phyloP scores from a whole-genome alignment of 2,329 filamentous ascomycete species.

The Monilinia polystroma region DNA sequence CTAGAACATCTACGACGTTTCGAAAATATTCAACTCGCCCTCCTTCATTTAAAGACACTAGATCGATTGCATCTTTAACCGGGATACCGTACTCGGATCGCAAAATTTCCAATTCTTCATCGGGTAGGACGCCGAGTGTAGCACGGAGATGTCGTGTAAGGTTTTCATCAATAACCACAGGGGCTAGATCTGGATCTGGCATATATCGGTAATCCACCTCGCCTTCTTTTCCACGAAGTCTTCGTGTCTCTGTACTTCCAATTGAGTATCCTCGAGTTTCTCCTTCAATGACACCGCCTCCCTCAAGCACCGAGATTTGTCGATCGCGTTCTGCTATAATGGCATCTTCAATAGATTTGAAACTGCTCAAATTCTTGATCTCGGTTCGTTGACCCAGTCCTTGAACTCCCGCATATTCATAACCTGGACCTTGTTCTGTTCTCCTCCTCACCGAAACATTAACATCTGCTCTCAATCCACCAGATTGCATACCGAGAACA shows the following conservation, averaged over 20 bases:
- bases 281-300: conserved; percentile 71
- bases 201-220: conserved; percentile 98
- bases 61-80: conserved; percentile 76
- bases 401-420: conserved; percentile 56
- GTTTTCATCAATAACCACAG: conserved; percentile 71
- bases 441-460: conserved; percentile 82
- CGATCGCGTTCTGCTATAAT: conserved; percentile 87
- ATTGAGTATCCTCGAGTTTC: conserved; percentile 94
- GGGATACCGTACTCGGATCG: conserved; percentile 65
- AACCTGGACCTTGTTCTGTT: conserved; percentile 32
- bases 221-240: conserved; percentile 87
- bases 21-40: conserved; percentile 80
- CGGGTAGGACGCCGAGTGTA: conserved; percentile 70
- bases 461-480: conserved; percentile 87
- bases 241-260: conserved; percentile 75
- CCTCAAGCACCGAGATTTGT: conserved; percentile 77
- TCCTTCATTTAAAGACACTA: conserved; percentile 76
- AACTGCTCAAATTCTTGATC: conserved; percentile 95
- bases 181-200: conserved; percentile 89
- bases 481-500: conserved; percentile 88
- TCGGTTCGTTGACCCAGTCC: conserved; percentile 85
- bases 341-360: conserved; percentile 93
- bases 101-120: conserved; percentile 64
- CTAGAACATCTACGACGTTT: conserved; percentile 53
- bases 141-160: conserved; percentile 63